Evolutionary conservation across 1,284 basidiomycete species (phyloP).

Genomic region (Microbotryum scabiosae): DNA sequence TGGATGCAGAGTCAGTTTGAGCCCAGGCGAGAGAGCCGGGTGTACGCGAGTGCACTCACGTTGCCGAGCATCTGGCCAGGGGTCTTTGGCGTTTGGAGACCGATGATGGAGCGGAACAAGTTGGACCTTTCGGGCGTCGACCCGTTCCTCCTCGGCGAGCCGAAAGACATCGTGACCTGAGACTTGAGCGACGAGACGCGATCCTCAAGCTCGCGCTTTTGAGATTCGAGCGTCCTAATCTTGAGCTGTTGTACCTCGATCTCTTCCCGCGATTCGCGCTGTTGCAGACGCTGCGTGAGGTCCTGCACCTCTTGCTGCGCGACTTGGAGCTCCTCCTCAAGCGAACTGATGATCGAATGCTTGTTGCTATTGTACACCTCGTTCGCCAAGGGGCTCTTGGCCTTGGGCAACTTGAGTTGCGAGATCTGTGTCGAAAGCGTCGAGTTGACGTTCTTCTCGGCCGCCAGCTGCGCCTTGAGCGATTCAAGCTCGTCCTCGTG

Average conservation of each 20-base stretch:
- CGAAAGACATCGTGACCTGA: slow-evolving; percentile 21
- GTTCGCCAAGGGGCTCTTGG: slow-evolving; percentile 39
- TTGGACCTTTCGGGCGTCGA: slow-evolving; percentile 32
- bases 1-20: slow-evolving; percentile 44
- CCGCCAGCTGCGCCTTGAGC: slow-evolving; percentile 17
- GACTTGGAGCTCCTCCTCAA: slow-evolving; percentile 69
- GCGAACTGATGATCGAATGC: slow-evolving; percentile 39
- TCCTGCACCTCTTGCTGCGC: slow-evolving; percentile 71
- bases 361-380: slow-evolving; percentile 45
- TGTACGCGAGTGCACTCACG: slow-evolving; percentile 45
- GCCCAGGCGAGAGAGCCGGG: not conserved
- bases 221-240: slow-evolving; percentile 63
- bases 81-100: slow-evolving; percentile 40
- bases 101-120: slow-evolving; percentile 51
- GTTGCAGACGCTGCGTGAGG: slow-evolving; percentile 54
- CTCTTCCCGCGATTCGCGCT: slow-evolving; percentile 57
- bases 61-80: slow-evolving; percentile 61
- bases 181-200: slow-evolving; percentile 50
- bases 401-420: slow-evolving; percentile 26
- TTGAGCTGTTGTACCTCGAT: slow-evolving; percentile 62
- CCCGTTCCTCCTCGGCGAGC: slow-evolving; percentile 38
- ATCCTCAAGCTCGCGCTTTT: slow-evolving; percentile 63
- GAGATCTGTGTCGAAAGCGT: slow-evolving; percentile 21
- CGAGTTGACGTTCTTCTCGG: slow-evolving; percentile 18
- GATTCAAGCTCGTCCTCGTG: slow-evolving; percentile 27